Evolutionary conservation across 306 rosid species (phyloP).

Genomic region (Lablab purpureus): DNA sequence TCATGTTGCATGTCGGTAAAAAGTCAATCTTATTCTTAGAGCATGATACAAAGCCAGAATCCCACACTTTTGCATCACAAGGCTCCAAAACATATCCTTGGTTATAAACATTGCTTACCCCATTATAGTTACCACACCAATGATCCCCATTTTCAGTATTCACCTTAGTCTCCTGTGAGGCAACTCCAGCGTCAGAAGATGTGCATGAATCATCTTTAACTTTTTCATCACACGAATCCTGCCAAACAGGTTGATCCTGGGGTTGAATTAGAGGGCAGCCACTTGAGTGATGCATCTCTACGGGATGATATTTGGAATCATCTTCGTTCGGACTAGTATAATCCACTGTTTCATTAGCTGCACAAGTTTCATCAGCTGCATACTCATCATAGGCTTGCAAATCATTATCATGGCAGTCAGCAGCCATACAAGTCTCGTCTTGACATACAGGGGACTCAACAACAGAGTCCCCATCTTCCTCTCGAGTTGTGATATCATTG

Average conservation of each 20-base stretch:
- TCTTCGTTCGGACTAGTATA: constrained; percentile 36
- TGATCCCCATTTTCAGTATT: constrained; percentile 60
- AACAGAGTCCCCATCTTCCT: constrained; percentile 78
- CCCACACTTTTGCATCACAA: constrained; percentile 78
- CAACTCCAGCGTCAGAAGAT: constrained; percentile 54
- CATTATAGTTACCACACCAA: constrained; percentile 57
- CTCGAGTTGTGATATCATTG: constrained; percentile 58
- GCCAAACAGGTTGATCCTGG: constrained; percentile 50
- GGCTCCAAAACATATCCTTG: constrained; percentile 72
- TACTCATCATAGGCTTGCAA: constrained; percentile 57
- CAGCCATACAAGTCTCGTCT: constrained; percentile 43
- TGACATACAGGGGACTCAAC: constrained; percentile 65
- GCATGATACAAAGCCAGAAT: constrained; percentile 67
- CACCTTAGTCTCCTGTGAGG: constrained; percentile 52
- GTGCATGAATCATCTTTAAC: constrained; percentile 68
- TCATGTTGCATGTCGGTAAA: constrained; percentile 86
- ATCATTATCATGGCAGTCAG: constrained; percentile 46
- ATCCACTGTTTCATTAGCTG: constrained; percentile 39
- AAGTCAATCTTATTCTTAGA: constrained; percentile 70
- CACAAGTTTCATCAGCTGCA: constrained; percentile 47
- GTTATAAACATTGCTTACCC: constrained; percentile 54
- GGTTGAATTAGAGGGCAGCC: constrained; percentile 36
- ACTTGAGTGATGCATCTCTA: constrained; percentile 30
- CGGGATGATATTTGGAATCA: constrained; percentile 44
- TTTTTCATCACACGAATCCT: constrained; percentile 55